Conservation (phyloP, 1,284 basidiomycete genomes). For the Ceratobasidium sp. region DNA sequence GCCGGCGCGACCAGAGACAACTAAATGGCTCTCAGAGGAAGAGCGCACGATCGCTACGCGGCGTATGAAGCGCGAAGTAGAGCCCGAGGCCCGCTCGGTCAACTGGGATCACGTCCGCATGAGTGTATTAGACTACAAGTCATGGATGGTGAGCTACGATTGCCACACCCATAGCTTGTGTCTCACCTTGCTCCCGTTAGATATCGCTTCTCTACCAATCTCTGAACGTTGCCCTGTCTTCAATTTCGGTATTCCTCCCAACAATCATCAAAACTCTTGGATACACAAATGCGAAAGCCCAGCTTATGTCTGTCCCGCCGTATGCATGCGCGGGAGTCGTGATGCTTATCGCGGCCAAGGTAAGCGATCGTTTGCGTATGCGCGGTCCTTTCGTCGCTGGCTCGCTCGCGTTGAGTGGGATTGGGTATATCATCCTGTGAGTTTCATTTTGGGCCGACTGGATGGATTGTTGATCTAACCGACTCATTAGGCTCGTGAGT, state of each 20-base stretch:
- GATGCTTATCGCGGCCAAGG: constrained; percentile 59
- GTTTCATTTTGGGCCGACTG: constrained; percentile 42
- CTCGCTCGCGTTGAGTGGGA: constrained; percentile 55
- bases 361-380: constrained; percentile 57
- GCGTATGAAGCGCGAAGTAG: constrained; percentile 19
- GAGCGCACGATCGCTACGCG: constrained; percentile 28
- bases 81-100: not conserved
- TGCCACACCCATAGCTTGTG: not conserved
- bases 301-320: constrained; percentile 63
- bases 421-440: constrained; percentile 59
- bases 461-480: constrained; percentile 53
- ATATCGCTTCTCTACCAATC: constrained; percentile 11
- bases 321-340: constrained; percentile 60
- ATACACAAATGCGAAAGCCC: constrained; percentile 58
- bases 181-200: no score
- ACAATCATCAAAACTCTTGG: constrained; percentile 54
- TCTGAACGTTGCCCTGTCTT: constrained; percentile 11
- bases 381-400: constrained; percentile 55
- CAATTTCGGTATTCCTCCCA: constrained; percentile 24
- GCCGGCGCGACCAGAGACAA: constrained; percentile 38
- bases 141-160: constrained; percentile 7
- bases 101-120: constrained; percentile 18
- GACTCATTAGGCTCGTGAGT: constrained; percentile 59
- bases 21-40: constrained; percentile 43
- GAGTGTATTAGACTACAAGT: constrained; percentile 9